Evolutionary conservation across 257 asterid genomes (phyloP).

Genomic region (Scutellaria baicalensis): DNA sequence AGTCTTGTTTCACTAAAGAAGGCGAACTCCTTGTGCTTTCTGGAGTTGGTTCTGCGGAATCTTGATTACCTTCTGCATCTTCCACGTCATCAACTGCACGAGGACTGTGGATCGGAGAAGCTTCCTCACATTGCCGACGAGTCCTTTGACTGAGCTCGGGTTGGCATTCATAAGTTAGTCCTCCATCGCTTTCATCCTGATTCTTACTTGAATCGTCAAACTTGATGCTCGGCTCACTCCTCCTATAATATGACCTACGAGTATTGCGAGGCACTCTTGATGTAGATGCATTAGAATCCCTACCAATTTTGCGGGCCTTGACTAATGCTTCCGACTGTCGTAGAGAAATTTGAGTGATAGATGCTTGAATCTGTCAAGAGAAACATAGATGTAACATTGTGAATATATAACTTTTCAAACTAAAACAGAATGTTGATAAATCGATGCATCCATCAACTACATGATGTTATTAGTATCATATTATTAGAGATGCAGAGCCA

Average conservation of each 20-base stretch:
- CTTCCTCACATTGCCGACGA: not conserved
- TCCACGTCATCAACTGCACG: not conserved
- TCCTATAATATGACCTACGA: not conserved
- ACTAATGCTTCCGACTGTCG: not conserved
- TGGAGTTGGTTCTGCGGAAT: not conserved
- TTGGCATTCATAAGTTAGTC: not conserved
- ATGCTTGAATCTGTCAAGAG: not conserved
- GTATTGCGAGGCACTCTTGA: not conserved
- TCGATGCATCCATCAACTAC: too few relatives aligned
- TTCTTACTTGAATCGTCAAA: not conserved
- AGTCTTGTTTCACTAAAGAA: not conserved
- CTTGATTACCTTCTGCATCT: not conserved
- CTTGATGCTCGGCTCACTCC: not conserved
- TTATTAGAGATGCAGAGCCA: not conserved
- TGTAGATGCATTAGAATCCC: not conserved
- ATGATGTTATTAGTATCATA: not conserved
- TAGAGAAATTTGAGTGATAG: not conserved
- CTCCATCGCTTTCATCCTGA: not conserved
- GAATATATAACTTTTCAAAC: not conserved
- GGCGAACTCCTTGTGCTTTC: not conserved
- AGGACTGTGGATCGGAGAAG: not conserved
- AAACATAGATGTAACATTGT: not conserved
- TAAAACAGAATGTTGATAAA: too few relatives aligned
- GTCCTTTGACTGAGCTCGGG: not conserved
- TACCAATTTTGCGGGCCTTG: not conserved